Evolutionary conservation across 768 basidiomycete species (phyloP).

Genomic region (Sutorius australiensis): DNA sequence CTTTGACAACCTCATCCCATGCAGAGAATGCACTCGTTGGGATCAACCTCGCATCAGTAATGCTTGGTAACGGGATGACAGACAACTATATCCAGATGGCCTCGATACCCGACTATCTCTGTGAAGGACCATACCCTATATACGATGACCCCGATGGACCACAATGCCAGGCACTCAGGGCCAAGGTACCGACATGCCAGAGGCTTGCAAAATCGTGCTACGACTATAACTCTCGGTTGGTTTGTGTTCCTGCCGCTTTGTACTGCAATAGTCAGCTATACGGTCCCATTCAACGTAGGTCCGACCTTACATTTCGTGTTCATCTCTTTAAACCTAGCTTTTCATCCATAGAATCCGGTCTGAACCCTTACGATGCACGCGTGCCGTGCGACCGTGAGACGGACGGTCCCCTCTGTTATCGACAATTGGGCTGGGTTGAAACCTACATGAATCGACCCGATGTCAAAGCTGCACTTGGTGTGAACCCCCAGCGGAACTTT

Average conservation of each 20-base stretch:
- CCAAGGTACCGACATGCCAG: slow-evolving; percentile 73
- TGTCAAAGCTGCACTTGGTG: slow-evolving; percentile 79
- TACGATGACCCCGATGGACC: slow-evolving; percentile 67
- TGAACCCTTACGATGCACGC: slow-evolving; percentile 90
- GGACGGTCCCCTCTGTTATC: slow-evolving; percentile 75
- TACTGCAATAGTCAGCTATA: slow-evolving; percentile 80
- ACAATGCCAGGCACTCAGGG: slow-evolving; percentile 57
- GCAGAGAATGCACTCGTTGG: slow-evolving; percentile 45
- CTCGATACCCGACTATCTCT: slow-evolving; percentile 77
- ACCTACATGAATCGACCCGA: slow-evolving; percentile 77
- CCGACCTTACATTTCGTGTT: neutral
- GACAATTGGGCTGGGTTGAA: slow-evolving; percentile 84
- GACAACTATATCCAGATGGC: slow-evolving; percentile 81
- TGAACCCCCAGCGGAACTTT: slow-evolving; percentile 54
- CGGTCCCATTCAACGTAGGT: slow-evolving; percentile 66
- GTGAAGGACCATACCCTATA: slow-evolving; percentile 78
- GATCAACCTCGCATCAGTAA: slow-evolving; percentile 79
- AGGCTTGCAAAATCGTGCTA: slow-evolving; percentile 71
- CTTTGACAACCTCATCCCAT: slow-evolving; percentile 39
- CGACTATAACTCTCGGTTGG: slow-evolving; percentile 50
- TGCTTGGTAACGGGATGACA: slow-evolving; percentile 87
- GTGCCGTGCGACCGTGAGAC: slow-evolving; percentile 63
- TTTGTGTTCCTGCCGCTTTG: slow-evolving; percentile 68
- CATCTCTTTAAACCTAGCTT: neutral
- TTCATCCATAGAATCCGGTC: slow-evolving; percentile 49